Evolutionary conservation across 768 basidiomycete genomes (phyloP).

Genomic region (Mycena crocata): DNA sequence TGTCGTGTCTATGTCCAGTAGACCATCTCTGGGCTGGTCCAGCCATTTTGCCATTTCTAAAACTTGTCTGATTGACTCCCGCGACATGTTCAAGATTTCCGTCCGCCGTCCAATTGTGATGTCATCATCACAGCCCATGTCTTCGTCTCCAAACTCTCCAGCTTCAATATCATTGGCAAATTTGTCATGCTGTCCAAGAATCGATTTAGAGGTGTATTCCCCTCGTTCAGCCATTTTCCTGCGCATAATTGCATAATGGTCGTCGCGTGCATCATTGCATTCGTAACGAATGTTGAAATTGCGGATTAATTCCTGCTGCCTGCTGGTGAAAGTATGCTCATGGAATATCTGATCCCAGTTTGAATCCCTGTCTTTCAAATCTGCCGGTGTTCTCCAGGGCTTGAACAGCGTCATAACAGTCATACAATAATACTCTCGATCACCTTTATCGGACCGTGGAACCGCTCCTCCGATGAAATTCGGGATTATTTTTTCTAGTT

Average conservation of each 20-base stretch:
- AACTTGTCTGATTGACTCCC: background rate
- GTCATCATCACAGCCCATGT: background rate
- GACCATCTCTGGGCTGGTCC: background rate
- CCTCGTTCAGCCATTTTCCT: conserved; percentile 18
- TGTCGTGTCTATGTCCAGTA: background rate
- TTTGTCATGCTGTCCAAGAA: background rate
- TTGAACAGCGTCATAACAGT: conserved; percentile 40
- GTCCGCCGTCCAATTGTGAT: background rate
- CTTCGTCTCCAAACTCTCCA: background rate
- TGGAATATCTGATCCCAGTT: conserved; percentile 36
- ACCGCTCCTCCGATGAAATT: conserved; percentile 42
- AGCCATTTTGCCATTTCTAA: background rate
- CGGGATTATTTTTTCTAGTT: conserved; percentile 31
- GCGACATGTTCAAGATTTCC: background rate
- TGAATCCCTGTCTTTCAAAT: conserved; percentile 32
- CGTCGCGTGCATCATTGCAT: conserved; percentile 45
- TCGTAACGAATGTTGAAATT: conserved; percentile 44
- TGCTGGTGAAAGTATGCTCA: conserved; percentile 26
- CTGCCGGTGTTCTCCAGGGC: conserved; percentile 39
- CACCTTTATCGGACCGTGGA: conserved; percentile 42
- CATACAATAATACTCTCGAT: conserved; percentile 45
- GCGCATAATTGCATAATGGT: conserved; percentile 36
- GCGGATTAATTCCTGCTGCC: conserved; percentile 33
- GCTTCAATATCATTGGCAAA: background rate
- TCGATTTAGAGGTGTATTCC: background rate